Conservation (phyloP, 306 rosid species). For the Pueraria montana region DNA sequence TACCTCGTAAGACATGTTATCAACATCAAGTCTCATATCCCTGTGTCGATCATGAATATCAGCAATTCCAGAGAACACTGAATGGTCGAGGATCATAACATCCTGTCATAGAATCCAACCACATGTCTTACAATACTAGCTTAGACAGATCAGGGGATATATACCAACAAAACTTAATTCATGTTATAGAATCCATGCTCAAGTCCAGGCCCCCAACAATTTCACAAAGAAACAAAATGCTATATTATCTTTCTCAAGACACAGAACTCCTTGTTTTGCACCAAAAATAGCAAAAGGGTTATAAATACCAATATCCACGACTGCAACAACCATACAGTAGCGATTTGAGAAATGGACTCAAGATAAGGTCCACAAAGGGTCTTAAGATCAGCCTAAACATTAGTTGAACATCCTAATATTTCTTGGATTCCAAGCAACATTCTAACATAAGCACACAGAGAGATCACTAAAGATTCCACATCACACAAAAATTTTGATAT, state of each 20-base stretch:
- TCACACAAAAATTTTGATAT: not conserved
- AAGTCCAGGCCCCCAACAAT: not conserved
- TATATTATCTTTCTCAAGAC: too few species aligned
- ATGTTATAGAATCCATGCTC: not conserved
- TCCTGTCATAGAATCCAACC: constrained; percentile 67
- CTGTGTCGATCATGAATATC: constrained; percentile 91
- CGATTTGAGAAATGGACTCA: too few species aligned
- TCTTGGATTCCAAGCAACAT: constrained; percentile 16
- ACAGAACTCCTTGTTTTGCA: too few species aligned
- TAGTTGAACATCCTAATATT: not conserved
- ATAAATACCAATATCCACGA: too few species aligned
- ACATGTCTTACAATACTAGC: constrained; percentile 33
- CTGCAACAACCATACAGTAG: too few species aligned
- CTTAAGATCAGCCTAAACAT: not conserved
- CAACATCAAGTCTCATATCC: constrained; percentile 99
- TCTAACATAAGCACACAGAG: not conserved
- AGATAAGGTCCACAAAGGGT: too few species aligned
- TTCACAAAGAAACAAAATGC: too few species aligned
- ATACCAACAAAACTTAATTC: not conserved
- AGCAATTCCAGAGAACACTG: constrained; percentile 85
- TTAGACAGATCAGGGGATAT: not conserved
- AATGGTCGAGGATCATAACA: constrained; percentile 93
- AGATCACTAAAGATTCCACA: not conserved
- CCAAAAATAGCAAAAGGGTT: too few species aligned
- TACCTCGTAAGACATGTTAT: constrained; percentile 99